Base-by-base conservation (phyloP, 2,329 filamentous ascomycete genomes). In the Fusarium dlaminii region DNA sequence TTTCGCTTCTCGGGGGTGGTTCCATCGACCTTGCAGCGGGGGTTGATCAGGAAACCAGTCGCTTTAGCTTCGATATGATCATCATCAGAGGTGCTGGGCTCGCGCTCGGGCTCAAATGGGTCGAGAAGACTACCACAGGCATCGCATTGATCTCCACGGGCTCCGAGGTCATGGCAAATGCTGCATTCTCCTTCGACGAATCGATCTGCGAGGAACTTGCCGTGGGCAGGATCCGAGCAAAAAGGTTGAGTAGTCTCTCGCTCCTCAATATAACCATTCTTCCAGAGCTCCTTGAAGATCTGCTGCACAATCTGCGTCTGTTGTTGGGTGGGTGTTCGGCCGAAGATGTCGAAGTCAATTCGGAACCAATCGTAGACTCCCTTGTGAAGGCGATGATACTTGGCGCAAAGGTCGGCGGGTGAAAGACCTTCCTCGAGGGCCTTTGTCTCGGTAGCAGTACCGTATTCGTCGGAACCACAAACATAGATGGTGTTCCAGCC, bases 361-460 rank as follows among this genome's bases (percentile, higher is more conserved):
- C 95, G 91, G 85, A 99, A 99, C 94, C 96, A 98, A 82, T 97
- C 90, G 83, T 98, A 98, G 75, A 98, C 93, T 55, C 93, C 94
- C 78, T 94, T 91, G 84, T 98, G 96, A 67, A 97, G 91, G 78
- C 90, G 91, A 85, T 97, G 94, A 86, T 97, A 98, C 86, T 98
- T 97, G 83, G 93, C 90, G 86, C 96, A 98, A 18, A 98, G 90
- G 80, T 95, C 89, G 78, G 93, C 88, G 29, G 96, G 95, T 18
- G 92, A 94, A 73, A 95, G 87, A 20, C 92, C 92, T 81, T 96
- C 94, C 82, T 97, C 94, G 45, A 98, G 90, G 9, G 96, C 96
- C 86, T 97, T 98, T 32, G 96, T 98, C 84, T 98, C 96, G 37
- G 95, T 98, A 29, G 96, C 95, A 18, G 96, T 98, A 66, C 96